Base-by-base conservation (phyloP, 208 protist species). In the Acanthamoeba sp. region DNA sequence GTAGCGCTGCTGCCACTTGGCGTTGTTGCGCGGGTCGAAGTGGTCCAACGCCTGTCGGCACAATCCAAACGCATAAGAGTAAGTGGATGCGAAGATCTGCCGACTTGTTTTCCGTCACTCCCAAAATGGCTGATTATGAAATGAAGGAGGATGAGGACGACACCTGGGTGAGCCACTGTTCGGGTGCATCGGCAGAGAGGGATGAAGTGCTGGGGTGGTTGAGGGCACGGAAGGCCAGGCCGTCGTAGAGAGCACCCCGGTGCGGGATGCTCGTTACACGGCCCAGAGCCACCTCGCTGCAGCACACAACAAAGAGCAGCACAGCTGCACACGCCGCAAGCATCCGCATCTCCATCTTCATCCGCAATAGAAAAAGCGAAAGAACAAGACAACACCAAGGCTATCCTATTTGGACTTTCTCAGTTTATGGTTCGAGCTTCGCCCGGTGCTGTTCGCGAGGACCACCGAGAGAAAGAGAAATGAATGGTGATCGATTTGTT, bases 1-100 rank as follows among this genome's bases (percentile, higher is more conserved):
- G 55, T 90, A 90, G 29, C 57, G 48, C 84, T 90, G 84, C 84
- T 90, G 84, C 52, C 48, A 90, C 84, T 34, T 62, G 52, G 84
- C 84, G 6, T 4, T 90, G n/a, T 90, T 90, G 29, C 36, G 29
- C 52, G 52, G 48, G 29, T 90, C 84, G 24, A 71, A 90, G 84
- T 90, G 84, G 34, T 90, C 84, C 45, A 90, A n/a, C 29, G 24
- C 32, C 84, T 90, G 48, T 24, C 14, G 40, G n/a, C 5, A 7
- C 18, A n/a, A 27, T 0, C 0, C 18, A 27, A 3, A 2, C 18
- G 18, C 20, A 27, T 27, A 62, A 38, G 36, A 48, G 59, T 6
- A 62, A 66, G 34, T 36, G 9, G 7, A 66, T 66, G 12, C 18
- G 24, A 59, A 27, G 5, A 59, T 0, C 18, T 27, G 52, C 20